Base-by-base conservation (phyloP, 2,329 filamentous ascomycete genomes). In the Sporothrix phasma region DNA sequence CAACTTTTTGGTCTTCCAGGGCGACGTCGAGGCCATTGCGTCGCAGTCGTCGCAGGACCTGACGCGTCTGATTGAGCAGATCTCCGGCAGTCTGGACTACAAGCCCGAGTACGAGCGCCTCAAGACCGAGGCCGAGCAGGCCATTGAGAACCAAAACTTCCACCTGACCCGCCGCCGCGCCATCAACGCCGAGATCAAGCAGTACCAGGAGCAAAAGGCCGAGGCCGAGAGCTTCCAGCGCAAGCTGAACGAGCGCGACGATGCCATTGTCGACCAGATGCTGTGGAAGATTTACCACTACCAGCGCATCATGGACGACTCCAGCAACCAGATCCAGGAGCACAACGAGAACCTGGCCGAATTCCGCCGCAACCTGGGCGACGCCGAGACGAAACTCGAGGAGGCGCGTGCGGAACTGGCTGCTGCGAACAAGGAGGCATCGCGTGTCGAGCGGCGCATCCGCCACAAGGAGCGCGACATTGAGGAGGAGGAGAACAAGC, bases 1-100 rank as follows among this genome's bases (percentile, higher is more conserved):
- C 69, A 99, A 99, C 73, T 99, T 99, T 74, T 83, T 99, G 5
- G 94, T 99, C 41, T 99, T 99, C 74, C 94, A 99, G 75, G 95
- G 94, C 69, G 94, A 99, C 73, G 93, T 99, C 19, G 94, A 99
- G 75, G 90, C 92, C 26, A 97, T 99, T 72, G 95, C 94, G 1
- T 92, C 92, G 7, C 94, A 97, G 74, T 95, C 92, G 1, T 92
- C 94, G 0, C 92, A 92, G 70, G 94, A 97, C 71, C 83, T 99
- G 45, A 99, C 94, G 0, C 85, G 90, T 60, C 79, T 99, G 60
- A 96, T 99, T 64, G 94, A 99, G 77, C 94, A 97, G 75, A 97
- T 99, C 67, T 97, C 93, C 1, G 94, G 94, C 53, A 97, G 92
- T 75, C 77, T 97, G 61, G 94, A 99, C 71, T 90, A 92, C 77